Conservation (phyloP, 2,329 filamentous ascomycete species). For the Xylaria sp. region DNA sequence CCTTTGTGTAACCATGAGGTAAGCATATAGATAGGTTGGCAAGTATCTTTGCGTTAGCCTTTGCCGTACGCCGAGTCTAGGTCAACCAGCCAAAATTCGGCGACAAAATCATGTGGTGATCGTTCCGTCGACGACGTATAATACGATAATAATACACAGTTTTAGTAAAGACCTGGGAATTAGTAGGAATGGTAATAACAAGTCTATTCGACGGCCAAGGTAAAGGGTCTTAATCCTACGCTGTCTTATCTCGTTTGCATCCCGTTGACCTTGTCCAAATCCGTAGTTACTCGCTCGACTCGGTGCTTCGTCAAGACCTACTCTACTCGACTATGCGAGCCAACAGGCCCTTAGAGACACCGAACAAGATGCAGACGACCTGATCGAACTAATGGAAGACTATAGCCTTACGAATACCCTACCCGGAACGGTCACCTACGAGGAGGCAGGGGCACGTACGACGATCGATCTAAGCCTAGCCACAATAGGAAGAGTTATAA, state of each 20-base stretch:
- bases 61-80: no score
- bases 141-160: no score
- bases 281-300: slow-evolving; percentile 17
- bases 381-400: neutral
- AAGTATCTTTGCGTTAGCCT: no score
- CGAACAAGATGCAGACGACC: neutral
- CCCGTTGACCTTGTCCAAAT: neutral
- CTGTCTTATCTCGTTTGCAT: slow-evolving; percentile 6
- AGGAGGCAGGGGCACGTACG: neutral
- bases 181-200: no score
- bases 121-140: no score
- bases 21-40: no score
- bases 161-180: no score
- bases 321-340: slow-evolving; percentile 14
- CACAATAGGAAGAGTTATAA: neutral
- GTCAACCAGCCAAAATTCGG: no score
- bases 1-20: no score
- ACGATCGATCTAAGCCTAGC: neutral
- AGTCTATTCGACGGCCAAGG: no score
- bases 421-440: neutral
- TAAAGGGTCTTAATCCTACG: neutral
- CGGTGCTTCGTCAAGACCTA: neutral
- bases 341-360: slow-evolving; percentile 9
- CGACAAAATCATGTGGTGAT: no score
- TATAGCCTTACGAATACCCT: neutral